phyloP scores from a whole-genome alignment of 2,329 filamentous ascomycete species.

The Daldinia eschscholtzii region DNA sequence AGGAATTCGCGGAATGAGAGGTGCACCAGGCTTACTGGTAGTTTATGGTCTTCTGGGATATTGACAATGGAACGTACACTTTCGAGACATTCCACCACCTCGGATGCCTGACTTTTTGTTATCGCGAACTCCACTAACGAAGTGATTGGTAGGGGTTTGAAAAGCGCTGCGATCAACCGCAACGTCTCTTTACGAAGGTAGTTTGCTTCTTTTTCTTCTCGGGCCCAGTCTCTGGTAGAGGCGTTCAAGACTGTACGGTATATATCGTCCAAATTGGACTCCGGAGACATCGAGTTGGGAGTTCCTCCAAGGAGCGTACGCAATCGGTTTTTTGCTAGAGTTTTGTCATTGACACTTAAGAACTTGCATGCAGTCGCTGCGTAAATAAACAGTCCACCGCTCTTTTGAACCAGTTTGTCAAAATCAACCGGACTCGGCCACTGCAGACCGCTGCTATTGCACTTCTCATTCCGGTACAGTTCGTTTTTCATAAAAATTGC shows the following conservation, averaged over 20 bases:
- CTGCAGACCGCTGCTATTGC: background rate
- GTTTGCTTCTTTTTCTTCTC: constrained; percentile 11
- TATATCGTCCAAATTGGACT: constrained; percentile 6
- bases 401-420: constrained; percentile 11
- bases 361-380: constrained; percentile 19
- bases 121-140: constrained; percentile 4
- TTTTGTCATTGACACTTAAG: background rate
- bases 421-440: constrained; percentile 1
- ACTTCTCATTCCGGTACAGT: background rate
- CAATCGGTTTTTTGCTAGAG: constrained; percentile 1
- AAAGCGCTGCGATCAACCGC: constrained; percentile 10
- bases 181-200: constrained; percentile 1
- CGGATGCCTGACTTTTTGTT: background rate
- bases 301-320: constrained; percentile 7
- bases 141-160: constrained; percentile 12
- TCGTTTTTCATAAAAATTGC: constrained; percentile 2
- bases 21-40: constrained; percentile 12
- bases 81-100: constrained; percentile 1
- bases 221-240: background rate
- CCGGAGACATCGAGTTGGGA: background rate
- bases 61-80: constrained; percentile 23
- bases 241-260: constrained; percentile 13
- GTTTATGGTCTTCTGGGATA: constrained; percentile 6
- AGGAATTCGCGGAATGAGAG: constrained; percentile 30
- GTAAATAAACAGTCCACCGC: constrained; percentile 25